phyloP scores from a whole-genome alignment of 768 basidiomycete genomes.

The Pulveroboletus ravenelii region DNA sequence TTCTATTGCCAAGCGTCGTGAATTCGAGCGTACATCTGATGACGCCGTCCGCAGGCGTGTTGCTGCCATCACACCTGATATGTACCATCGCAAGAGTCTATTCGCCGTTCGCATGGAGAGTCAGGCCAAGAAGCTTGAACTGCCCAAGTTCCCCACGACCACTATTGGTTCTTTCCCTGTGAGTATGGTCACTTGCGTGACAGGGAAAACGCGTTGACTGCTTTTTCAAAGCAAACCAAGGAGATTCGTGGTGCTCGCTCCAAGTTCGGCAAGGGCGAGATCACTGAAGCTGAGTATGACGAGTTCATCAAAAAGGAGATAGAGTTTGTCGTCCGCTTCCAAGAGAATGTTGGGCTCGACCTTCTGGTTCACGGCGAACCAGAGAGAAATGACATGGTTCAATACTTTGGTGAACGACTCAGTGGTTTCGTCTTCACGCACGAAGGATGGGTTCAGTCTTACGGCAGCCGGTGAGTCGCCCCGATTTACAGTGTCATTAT shows the following conservation, averaged over 20 bases:
- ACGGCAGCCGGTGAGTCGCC: slow-evolving; percentile 83
- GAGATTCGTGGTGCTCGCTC: slow-evolving; percentile 97
- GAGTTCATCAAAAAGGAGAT: slow-evolving; percentile 99
- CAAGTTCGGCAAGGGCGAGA: slow-evolving; percentile 87
- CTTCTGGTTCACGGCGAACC: slow-evolving; percentile 98
- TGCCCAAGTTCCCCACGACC: slow-evolving; percentile 98
- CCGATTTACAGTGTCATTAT: slow-evolving; percentile 2
- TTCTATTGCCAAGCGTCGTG: slow-evolving; percentile 91
- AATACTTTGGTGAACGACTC: slow-evolving; percentile 98
- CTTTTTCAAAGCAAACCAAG: slow-evolving; percentile 78
- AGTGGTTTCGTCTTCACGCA: slow-evolving; percentile 97
- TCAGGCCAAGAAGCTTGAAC: slow-evolving; percentile 81
- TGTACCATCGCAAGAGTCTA: slow-evolving; percentile 82
- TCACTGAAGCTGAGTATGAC: slow-evolving; percentile 85
- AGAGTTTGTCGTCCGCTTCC: slow-evolving; percentile 89
- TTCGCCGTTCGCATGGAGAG: slow-evolving; percentile 85
- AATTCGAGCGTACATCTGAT: slow-evolving; percentile 91
- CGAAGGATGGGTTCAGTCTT: slow-evolving; percentile 99
- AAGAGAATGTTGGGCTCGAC: slow-evolving; percentile 94
- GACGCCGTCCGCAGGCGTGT: slow-evolving; percentile 94
- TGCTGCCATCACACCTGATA: slow-evolving; percentile 79
- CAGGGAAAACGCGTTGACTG: slow-evolving; percentile 4
- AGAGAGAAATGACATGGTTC: slow-evolving; percentile 99
- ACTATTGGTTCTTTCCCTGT: slow-evolving; percentile 98
- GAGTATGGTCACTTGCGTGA: slow-evolving; percentile 20